Conservation (phyloP, 2,329 filamentous ascomycete genomes). For the Botrytis tulipae region DNA sequence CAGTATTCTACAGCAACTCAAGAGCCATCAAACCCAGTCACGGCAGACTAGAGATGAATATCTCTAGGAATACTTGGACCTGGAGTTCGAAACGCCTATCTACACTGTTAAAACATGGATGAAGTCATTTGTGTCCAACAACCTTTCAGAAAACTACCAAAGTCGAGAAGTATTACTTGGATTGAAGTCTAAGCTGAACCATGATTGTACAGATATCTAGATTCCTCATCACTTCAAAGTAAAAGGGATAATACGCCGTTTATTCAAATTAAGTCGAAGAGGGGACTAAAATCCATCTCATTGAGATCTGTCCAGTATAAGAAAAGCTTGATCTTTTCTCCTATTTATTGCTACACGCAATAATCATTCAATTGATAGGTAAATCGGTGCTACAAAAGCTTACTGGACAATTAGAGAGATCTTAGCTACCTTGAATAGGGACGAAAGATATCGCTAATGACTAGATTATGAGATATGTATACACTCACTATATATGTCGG, state of each 20-base stretch:
- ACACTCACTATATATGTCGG: background rate
- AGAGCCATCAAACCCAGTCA: background rate
- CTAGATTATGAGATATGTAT: background rate
- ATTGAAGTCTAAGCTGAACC: background rate
- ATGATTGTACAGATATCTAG: accelerated
- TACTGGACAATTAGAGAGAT: background rate
- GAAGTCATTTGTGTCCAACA: background rate
- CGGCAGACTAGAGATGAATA: background rate
- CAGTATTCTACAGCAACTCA: background rate
- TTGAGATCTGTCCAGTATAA: background rate
- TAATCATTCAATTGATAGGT: too few relatives aligned
- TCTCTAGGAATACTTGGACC: background rate
- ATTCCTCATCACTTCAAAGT: background rate
- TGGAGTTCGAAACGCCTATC: background rate
- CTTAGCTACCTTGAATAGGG: background rate
- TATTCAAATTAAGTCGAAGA: background rate
- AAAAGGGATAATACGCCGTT: accelerated
- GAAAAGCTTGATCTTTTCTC: accelerated
- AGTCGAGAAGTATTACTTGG: accelerated
- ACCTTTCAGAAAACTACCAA: accelerated
- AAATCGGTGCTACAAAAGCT: too few relatives aligned
- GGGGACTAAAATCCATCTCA: accelerated
- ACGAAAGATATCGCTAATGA: background rate
- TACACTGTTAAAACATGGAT: accelerated
- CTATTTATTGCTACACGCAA: accelerated